Base-by-base conservation (phyloP, 768 basidiomycete genomes). In the Botryobasidium botryosum region DNA sequence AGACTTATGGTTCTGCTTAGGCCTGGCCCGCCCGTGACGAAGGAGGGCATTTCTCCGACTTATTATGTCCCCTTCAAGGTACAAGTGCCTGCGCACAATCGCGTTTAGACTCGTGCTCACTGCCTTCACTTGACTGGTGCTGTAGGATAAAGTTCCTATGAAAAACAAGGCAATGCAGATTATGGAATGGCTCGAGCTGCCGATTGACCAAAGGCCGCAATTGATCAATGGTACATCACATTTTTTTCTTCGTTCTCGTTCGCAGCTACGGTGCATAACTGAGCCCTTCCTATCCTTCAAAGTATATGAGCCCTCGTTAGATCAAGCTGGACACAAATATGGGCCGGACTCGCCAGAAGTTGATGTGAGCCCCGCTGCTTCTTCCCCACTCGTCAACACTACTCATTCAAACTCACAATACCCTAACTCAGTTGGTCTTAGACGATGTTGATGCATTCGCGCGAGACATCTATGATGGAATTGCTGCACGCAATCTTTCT, bases 221-320 rank as follows among this genome's bases (percentile, higher is more conserved):
- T 63, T 87, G 36, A 77, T 90, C 46, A 68, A 77, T 60, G 78
- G 79, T 78, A 52, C 44, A 64, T n/a, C n/a, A n/a, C n/a, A n/a
- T 61, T 4, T 13, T 31, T 36, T 21, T 36, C 10, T n/a, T 7
- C 44, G 23, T 15, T 5, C 13, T 33, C 21, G n/a, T 6, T 35
- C 21, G 29, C 27, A 17, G 15, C 15, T 15, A 18, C 27, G 27
- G 18, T 18, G n/a, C 2, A 12, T 17, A 23, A 31, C 36, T 35
- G 10, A 35, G 1, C 43, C 5, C 37, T 31, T 32, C n/a, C n/a
- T n/a, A n/a, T n/a, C n/a, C n/a, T n/a, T n/a, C n/a, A n/a, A n/a
- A 84, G 81, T 73, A 0, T 88, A 88, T 48, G 85, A 88, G 50
- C 82, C 83, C 1, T 83, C 82, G 3, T 63, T 87, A 24, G 85